Evolutionary conservation across 2,329 filamentous ascomycete species (phyloP).

Genomic region (Xylaria sp.): DNA sequence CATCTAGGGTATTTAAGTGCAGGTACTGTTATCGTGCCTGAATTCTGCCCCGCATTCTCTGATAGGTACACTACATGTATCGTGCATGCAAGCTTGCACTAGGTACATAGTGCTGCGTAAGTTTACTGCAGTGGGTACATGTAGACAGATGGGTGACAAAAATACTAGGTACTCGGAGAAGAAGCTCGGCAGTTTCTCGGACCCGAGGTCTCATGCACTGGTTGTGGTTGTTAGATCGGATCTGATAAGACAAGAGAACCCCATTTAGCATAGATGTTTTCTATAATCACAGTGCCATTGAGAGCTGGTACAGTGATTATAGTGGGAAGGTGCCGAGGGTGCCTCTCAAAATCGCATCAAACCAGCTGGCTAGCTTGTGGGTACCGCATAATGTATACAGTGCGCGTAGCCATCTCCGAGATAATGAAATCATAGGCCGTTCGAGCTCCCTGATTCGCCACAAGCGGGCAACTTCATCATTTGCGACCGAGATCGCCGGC

Average conservation of each 20-base stretch:
- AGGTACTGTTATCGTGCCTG: no score
- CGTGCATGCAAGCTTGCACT: not conserved
- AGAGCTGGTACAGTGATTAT: not conserved
- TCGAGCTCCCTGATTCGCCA: constrained; percentile 48
- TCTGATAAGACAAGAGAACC: constrained; percentile 37
- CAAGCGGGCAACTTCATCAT: constrained; percentile 37
- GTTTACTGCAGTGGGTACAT: not conserved
- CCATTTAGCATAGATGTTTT: not conserved
- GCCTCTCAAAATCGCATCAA: no score
- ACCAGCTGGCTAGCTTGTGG: not conserved
- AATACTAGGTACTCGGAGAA: constrained; percentile 18
- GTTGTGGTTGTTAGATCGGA: constrained; percentile 18
- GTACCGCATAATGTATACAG: constrained; percentile 30
- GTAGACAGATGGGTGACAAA: not conserved
- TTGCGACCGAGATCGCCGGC: constrained; percentile 51
- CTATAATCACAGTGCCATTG: constrained; percentile 1
- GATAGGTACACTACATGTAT: no score
- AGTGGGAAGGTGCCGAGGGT: no score
- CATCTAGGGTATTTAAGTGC: no score
- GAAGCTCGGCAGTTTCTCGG: constrained; percentile 27
- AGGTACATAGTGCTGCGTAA: not conserved
- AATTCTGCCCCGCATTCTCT: no score
- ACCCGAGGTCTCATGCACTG: constrained; percentile 12
- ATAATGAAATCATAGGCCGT: constrained; percentile 49
- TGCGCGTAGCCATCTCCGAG: constrained; percentile 42